A percentile compares a stretch with the other conserved stretches of the same genome.
Conservation (phyloP, 169 alveolate genomes). For the Blepharisma undulans region DNA sequence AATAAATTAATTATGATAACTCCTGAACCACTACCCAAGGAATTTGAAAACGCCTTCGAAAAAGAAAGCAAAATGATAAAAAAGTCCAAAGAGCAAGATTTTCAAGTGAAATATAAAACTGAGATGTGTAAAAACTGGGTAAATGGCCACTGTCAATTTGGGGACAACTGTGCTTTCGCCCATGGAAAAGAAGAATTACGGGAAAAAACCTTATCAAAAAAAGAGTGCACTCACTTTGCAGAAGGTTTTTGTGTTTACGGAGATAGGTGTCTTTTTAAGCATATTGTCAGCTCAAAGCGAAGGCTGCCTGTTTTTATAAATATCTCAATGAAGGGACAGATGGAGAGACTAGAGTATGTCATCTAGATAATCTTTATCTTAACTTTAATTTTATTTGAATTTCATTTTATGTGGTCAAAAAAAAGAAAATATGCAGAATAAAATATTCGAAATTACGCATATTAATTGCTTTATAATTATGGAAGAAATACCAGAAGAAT, state of each 20-base stretch:
- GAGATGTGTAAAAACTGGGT: conserved; percentile 49
- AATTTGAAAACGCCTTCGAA: neutral
- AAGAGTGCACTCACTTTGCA: neutral
- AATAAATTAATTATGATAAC: neutral
- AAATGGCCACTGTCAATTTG: conserved; percentile 42
- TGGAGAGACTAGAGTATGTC: too few relatives aligned
- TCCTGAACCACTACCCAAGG: neutral
- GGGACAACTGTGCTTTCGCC: conserved; percentile 51
- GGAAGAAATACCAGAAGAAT: conserved; percentile 17
- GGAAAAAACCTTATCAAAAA: neutral
- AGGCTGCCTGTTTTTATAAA: neutral
- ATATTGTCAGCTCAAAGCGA: neutral
- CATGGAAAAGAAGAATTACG: conserved; percentile 52
- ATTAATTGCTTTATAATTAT: too few relatives aligned
- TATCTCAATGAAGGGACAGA: neutral
- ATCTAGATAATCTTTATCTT: too few relatives aligned
- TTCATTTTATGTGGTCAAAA: too few relatives aligned
- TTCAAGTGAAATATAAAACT: conserved; percentile 49
- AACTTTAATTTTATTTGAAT: too few relatives aligned
- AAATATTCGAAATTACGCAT: too few relatives aligned
- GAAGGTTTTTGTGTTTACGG: conserved; percentile 14
- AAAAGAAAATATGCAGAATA: too few relatives aligned
- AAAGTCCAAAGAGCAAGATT: conserved; percentile 1
- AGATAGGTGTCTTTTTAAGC: conserved; percentile 9
- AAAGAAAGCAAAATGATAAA: neutral